Conservation (phyloP, 1,139 yeast genomes). For the Wickerhamiella infanticola region DNA sequence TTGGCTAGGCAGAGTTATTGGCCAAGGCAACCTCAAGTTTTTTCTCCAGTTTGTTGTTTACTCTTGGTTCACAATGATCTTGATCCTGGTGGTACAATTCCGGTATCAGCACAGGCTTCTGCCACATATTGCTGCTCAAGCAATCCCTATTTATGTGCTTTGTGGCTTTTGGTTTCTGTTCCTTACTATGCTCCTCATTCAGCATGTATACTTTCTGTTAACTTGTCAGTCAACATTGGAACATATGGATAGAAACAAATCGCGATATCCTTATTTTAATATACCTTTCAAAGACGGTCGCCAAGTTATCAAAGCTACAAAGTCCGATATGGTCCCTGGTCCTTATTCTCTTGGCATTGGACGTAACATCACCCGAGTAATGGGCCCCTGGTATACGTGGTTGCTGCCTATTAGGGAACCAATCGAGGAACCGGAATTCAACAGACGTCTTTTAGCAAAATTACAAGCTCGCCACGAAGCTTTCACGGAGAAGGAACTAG, state of each 20-base stretch:
- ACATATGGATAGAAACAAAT: conserved; percentile 17
- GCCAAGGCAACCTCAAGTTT: conserved; percentile 57
- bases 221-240: conserved; percentile 25
- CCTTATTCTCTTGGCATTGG: conserved; percentile 22
- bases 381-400: conserved; percentile 27
- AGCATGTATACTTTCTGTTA: conserved; percentile 20
- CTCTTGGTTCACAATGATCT: conserved; percentile 30
- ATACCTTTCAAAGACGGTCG: conserved; percentile 18
- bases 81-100: conserved; percentile 21
- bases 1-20: conserved; percentile 81
- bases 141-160: conserved; percentile 21
- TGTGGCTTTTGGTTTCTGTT: conserved; percentile 17
- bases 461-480: background rate
- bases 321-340: conserved; percentile 15
- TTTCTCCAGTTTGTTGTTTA: conserved; percentile 58
- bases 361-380: conserved; percentile 20
- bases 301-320: conserved; percentile 17
- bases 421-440: conserved; percentile 12
- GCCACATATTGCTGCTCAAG: conserved; percentile 18
- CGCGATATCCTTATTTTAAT: conserved; percentile 16
- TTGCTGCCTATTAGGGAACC: conserved; percentile 20
- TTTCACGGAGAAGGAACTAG: no score
- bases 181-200: conserved; percentile 18
- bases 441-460: conserved; percentile 11
- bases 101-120: conserved; percentile 16